A percentile compares a stretch with the other conserved stretches of the same genome.
These are phyloP conservation scores for Pseudozyma flocculosa DNA, from an alignment of 1,284 basidiomycete genomes.

Conservation along the genomic window DNA sequence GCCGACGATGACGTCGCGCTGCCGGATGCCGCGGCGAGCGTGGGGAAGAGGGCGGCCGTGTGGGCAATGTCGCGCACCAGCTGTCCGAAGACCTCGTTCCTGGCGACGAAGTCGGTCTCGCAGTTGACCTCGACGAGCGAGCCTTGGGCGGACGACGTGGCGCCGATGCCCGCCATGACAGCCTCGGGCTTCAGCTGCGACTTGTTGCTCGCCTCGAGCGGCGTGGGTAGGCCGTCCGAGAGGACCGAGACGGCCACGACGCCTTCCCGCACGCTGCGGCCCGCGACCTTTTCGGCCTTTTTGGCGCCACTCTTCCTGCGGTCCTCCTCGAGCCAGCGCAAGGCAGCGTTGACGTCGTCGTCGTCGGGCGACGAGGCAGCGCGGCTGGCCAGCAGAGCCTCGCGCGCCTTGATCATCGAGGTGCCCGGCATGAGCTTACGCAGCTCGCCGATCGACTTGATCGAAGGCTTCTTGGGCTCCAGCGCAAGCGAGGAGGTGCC, in stretches of 20 bases:
- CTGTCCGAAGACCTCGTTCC: slow-evolving; percentile 78
- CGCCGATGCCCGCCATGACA: slow-evolving; percentile 53
- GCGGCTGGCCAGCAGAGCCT: slow-evolving; percentile 72
- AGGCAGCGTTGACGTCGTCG: slow-evolving; percentile 73
- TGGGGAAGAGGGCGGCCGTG: slow-evolving; percentile 77
- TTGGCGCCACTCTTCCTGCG: slow-evolving; percentile 70
- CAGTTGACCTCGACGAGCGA: slow-evolving; percentile 91
- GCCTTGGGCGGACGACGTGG: slow-evolving; percentile 62
- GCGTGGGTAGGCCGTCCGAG: slow-evolving; percentile 62
- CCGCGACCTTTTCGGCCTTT: slow-evolving; percentile 80
- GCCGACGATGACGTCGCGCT: neutral
- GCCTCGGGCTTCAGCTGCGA: slow-evolving; percentile 45
- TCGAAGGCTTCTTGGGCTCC: slow-evolving; percentile 57
- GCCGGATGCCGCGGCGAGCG: slow-evolving; percentile 51
- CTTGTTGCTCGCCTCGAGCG: slow-evolving; percentile 9
- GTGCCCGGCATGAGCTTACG: slow-evolving; percentile 72
- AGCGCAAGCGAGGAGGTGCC: slow-evolving; percentile 1
- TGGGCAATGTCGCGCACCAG: slow-evolving; percentile 80
- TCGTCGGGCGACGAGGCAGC: slow-evolving; percentile 56
- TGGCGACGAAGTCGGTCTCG: slow-evolving; percentile 93
- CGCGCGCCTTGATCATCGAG: slow-evolving; percentile 81
- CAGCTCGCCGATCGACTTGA: slow-evolving; percentile 80
- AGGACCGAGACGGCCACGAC: slow-evolving; percentile 75
- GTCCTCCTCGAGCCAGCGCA: slow-evolving; percentile 79
- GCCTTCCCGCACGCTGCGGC: slow-evolving; percentile 74